Base-by-base conservation (phyloP, 805 yeast genomes). In the Cyberlindnera bimundalis region DNA sequence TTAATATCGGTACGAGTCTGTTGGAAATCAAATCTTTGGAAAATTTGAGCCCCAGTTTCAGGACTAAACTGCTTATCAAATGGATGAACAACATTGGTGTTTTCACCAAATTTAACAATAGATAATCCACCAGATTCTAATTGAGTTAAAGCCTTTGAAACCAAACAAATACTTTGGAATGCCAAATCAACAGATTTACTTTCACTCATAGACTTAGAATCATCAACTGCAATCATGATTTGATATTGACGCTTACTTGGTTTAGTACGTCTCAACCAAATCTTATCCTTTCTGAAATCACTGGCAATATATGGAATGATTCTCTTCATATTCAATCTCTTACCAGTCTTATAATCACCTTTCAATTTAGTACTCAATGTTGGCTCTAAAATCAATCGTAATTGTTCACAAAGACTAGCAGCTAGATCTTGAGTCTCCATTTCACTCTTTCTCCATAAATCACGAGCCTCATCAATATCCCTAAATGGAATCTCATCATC, bases 271-370 rank as follows among this genome's bases (percentile, higher is more conserved):
- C 96, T 79, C 66, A 93, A 74, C 99, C 99, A 93, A 43, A 93
- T 93, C 71, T 93, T 93, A 63, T 93, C 99, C 62, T 93, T 93
- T 57, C 96, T 81, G 77, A 88, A 93, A 56, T 89, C 96, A 28
- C 96, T 86, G 1, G 99, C 99, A 69, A 93, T 93, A 63, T 91
- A 93, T 6, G 98, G 96, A 56, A 93, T 93, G 55, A 93, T 93
- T 52, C 97, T 75, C 71, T 91, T 93, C 98, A 93, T 90, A 64
- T 93, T 93, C 55, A 93, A 75, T 52, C 99, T 74, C 62, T 93
- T 93, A 62, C 99, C 99, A 2, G 97, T 90, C 64, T 90, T 89
- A 66, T 88, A 93, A 61, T 93, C 99, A 58, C 99, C 99, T 47
- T 77, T 79, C 43, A 93, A 70, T 61, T 93, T 93, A 3, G 98